A percentile compares a stretch with the other conserved stretches of the same genome.
phyloP scores from a whole-genome alignment of 495 filamentous ascomycete species.

The Tuber indicum region DNA sequence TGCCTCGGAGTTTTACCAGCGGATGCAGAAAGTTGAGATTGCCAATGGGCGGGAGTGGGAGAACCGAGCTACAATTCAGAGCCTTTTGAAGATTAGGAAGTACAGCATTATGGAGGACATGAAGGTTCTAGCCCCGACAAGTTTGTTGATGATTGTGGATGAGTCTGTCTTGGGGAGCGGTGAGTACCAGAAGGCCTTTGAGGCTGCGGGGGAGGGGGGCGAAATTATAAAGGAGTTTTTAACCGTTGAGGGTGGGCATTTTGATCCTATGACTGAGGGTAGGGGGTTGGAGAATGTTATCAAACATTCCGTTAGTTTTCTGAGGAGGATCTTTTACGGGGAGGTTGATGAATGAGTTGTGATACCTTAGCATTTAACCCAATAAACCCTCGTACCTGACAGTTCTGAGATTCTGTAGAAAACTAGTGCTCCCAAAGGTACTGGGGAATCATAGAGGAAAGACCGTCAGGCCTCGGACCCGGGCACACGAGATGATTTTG shows the following conservation, averaged over 20 bases:
- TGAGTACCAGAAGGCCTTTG: not conserved
- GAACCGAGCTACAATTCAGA: conserved; percentile 16
- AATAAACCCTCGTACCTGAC: too few relatives aligned
- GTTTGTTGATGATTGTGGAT: conserved; percentile 25
- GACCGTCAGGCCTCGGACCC: too few relatives aligned
- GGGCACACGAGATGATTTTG: too few relatives aligned
- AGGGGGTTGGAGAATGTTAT: not conserved
- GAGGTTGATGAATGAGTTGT: not conserved
- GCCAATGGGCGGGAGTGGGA: conserved; percentile 6
- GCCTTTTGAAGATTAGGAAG: conserved; percentile 6
- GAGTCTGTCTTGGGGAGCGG: not conserved
- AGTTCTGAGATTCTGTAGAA: too few relatives aligned
- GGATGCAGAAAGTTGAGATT: conserved; percentile 6
- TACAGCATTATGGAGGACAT: conserved; percentile 1
- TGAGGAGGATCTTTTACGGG: not conserved
- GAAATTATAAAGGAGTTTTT: conserved; percentile 1
- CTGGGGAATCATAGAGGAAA: too few relatives aligned
- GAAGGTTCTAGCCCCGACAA: not conserved
- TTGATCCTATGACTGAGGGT: not conserved
- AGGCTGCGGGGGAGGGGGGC: not conserved
- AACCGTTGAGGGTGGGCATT: conserved; percentile 8
- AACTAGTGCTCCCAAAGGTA: too few relatives aligned
- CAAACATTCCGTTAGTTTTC: not conserved
- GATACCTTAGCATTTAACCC: not conserved
- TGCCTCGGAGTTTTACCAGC: not conserved